These are phyloP conservation scores for Botrytis squamosa DNA, from an alignment of 2,329 filamentous ascomycete species.

Conservation along the genomic window DNA sequence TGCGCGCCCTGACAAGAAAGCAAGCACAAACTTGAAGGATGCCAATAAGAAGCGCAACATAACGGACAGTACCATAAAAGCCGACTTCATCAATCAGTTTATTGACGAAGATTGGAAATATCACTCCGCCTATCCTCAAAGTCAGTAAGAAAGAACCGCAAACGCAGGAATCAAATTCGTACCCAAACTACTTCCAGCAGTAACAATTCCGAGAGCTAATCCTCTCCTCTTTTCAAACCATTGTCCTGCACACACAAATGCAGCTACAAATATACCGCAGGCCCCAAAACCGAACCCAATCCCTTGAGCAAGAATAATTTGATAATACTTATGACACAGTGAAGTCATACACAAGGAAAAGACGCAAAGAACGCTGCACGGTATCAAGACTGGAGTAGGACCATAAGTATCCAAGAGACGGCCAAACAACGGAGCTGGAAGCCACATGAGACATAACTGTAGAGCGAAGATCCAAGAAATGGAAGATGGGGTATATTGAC, in stretches of 20 bases:
- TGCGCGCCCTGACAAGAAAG: slow-evolving; percentile 8
- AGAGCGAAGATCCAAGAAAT: slow-evolving; percentile 20
- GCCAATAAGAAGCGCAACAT: slow-evolving; percentile 2
- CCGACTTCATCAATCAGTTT: slow-evolving; percentile 40
- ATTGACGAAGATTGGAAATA: slow-evolving; percentile 13
- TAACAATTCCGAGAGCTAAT: slow-evolving; percentile 48
- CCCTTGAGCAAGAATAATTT: slow-evolving; percentile 50
- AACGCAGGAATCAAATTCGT: slow-evolving; percentile 45
- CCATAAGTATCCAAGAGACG: slow-evolving; percentile 62
- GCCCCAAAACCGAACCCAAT: slow-evolving; percentile 46
- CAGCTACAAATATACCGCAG: slow-evolving; percentile 46
- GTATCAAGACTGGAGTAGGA: slow-evolving; percentile 53
- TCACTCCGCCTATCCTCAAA: slow-evolving; percentile 36
- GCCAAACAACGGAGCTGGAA: slow-evolving; percentile 58
- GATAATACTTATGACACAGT: slow-evolving; percentile 55
- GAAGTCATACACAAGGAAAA: slow-evolving; percentile 63
- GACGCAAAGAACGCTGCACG: slow-evolving; percentile 55
- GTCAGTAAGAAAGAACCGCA: background rate
- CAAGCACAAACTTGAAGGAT: background rate
- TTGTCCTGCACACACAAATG: slow-evolving; percentile 44
- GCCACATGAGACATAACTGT: slow-evolving; percentile 22
- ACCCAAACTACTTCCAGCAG: slow-evolving; percentile 48
- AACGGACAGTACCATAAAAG: slow-evolving; percentile 9
- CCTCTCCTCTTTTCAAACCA: slow-evolving; percentile 49
- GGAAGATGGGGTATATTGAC: slow-evolving; percentile 10